phyloP scores from a whole-genome alignment of 1,284 basidiomycete genomes.

The Paramarasmius palmivorus region DNA sequence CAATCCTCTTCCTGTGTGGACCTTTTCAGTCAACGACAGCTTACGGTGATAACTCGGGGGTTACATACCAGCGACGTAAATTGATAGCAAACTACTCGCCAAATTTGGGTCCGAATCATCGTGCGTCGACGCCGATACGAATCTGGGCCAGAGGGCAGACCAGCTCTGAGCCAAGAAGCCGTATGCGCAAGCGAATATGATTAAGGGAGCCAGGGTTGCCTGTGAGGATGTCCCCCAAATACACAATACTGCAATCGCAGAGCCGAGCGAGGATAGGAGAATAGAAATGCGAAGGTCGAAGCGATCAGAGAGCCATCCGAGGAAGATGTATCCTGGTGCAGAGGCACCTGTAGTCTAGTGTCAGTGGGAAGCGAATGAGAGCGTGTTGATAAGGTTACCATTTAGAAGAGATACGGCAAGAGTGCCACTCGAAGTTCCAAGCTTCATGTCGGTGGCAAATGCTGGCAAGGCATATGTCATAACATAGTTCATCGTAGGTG shows the following conservation, averaged over 20 bases:
- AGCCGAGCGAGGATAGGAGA: slow-evolving; percentile 12
- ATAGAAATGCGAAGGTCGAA: slow-evolving; percentile 12
- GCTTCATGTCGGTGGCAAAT: slow-evolving; percentile 13
- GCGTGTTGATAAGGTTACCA: background rate
- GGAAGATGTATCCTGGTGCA: slow-evolving; percentile 11
- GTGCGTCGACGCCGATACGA: slow-evolving; percentile 7
- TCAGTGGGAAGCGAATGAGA: background rate
- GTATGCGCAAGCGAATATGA: slow-evolving; percentile 11
- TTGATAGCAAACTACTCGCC: slow-evolving; percentile 10
- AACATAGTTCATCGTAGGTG: too few species aligned
- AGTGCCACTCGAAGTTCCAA: slow-evolving; percentile 11
- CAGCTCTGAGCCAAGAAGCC: slow-evolving; percentile 14
- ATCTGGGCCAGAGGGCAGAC: slow-evolving; percentile 15
- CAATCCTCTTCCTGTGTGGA: background rate
- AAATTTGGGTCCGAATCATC: slow-evolving; percentile 12
- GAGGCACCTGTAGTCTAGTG: slow-evolving; percentile 7
- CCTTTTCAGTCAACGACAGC: background rate
- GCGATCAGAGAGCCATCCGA: slow-evolving; percentile 14
- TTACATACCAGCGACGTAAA: slow-evolving; percentile 13
- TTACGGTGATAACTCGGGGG: background rate
- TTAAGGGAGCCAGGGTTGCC: slow-evolving; percentile 5
- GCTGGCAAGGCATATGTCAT: slow-evolving; percentile 1
- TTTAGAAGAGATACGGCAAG: slow-evolving; percentile 13
- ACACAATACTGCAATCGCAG: slow-evolving; percentile 11
- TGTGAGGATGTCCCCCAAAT: slow-evolving; percentile 11